These are phyloP conservation scores for Colletotrichum tanaceti DNA, from an alignment of 2,329 filamentous ascomycete genomes.

Conservation along the genomic window DNA sequence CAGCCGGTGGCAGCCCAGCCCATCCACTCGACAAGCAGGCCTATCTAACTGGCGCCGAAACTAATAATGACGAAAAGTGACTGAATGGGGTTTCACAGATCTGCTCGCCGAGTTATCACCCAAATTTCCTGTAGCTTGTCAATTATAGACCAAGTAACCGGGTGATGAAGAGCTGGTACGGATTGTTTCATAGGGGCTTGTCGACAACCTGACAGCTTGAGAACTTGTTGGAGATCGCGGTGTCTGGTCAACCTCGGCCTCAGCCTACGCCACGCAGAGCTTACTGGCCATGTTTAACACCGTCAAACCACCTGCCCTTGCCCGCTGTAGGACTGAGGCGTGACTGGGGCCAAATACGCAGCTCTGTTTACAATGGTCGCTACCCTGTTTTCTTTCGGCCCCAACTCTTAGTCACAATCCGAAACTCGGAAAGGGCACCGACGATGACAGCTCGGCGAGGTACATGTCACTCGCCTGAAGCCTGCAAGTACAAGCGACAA, in stretches of 20 bases:
- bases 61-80: not conserved
- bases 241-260: conserved; percentile 28
- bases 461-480: conserved; percentile 2
- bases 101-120: conserved; percentile 21
- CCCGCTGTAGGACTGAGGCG: conserved; percentile 7
- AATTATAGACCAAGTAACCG: conserved; percentile 13
- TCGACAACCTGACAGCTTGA: not conserved
- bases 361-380: not conserved
- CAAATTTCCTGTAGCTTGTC: conserved; percentile 19
- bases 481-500: not conserved
- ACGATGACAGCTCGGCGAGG: conserved; percentile 5
- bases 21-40: not conserved
- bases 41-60: conserved; percentile 2
- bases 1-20: not conserved
- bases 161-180: conserved; percentile 25
- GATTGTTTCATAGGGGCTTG: conserved; percentile 11
- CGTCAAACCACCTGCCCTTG: conserved; percentile 26
- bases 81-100: conserved; percentile 4
- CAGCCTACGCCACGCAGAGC: not conserved
- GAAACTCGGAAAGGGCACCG: too few species aligned
- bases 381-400: not conserved
- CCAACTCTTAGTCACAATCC: not conserved
- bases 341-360: not conserved
- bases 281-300: conserved; percentile 15
- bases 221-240: conserved; percentile 31